Base-by-base conservation (phyloP, 2,329 filamentous ascomycete genomes). In the Fusarium devonianum region DNA sequence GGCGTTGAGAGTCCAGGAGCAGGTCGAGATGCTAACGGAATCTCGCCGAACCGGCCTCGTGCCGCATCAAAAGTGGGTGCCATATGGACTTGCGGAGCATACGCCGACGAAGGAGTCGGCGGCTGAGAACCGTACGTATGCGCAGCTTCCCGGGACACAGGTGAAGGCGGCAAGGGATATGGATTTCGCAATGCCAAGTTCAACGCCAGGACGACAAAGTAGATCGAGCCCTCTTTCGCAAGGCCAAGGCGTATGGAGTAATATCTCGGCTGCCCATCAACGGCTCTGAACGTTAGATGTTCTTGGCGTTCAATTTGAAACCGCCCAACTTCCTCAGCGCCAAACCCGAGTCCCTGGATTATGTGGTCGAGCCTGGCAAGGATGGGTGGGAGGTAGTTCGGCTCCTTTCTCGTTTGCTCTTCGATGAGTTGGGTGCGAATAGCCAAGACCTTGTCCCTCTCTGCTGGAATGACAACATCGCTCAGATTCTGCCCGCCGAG, bases 361-460 rank as follows among this genome's bases (percentile, higher is more conserved):
- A 83, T 76, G 18, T 78, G 74, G 17, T 82, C 78, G 39, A 82
- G 78, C 48, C 78, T 78, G 26, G 75, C 77, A 51, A 83, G 78
- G n/a, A 87, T 86, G 2, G 84, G 84, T 4, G 84, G 84, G 14
- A 87, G 73, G 64, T 87, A 86, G 34, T 82, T 83, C 13, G 84
- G 83, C 21, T 85, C 82, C 45, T 77, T 82, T 57, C 77, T 73
- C 22, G 75, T 71, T 51, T 84, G 82, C 57, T 87, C 84, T 12
- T 80, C 78, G 41, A 82, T 76, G 35, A 88, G 73, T 39, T 76
- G 74, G 36, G 74, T 74, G 57, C 82, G 79, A 33, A 85, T 68
- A 7, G 69, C 70, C 29, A 71, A 62, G 4, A 85, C 71, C 51
- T 78, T 82, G 2, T 83, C 79, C 10, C 77, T 75, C 34, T 87